Conservation (phyloP, 192 early-diverging fungal species). For the Powellomyces hirtus region DNA sequence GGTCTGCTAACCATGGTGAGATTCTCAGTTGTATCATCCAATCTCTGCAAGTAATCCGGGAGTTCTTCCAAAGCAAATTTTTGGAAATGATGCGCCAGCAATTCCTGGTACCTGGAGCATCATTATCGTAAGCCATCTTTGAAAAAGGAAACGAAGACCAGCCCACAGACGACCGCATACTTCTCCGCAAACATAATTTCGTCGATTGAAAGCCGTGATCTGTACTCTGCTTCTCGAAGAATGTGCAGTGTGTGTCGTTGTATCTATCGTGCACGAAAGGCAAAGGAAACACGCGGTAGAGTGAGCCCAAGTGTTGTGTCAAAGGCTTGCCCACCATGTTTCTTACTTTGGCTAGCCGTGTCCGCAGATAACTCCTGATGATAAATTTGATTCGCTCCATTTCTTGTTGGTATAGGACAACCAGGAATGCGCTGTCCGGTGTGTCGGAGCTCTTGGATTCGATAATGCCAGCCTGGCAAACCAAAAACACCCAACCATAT, state of each 20-base stretch:
- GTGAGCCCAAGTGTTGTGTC: too few relatives aligned
- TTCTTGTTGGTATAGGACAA: conserved; percentile 62
- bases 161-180: conserved; percentile 3
- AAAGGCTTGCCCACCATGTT: too few relatives aligned
- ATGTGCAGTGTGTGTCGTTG: conserved; percentile 50
- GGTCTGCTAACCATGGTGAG: conserved; percentile 35
- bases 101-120: conserved; percentile 48
- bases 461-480: conserved; percentile 9
- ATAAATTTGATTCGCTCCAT: conserved; percentile 68
- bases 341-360: conserved; percentile 60
- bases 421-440: conserved; percentile 48
- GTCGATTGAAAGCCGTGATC: conserved; percentile 43
- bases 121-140: background rate
- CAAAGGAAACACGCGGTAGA: too few relatives aligned
- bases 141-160: background rate
- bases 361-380: conserved; percentile 59
- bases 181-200: conserved; percentile 41
- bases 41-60: conserved; percentile 48
- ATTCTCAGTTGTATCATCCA: conserved; percentile 35
- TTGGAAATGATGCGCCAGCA: conserved; percentile 46
- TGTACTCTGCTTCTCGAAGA: conserved; percentile 33
- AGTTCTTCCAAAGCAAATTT: conserved; percentile 48
- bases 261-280: too few relatives aligned
- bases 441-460: conserved; percentile 14
- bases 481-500: background rate